Percentiles rank a stretch among this genome's conserved stretches.
Evolutionary conservation across 176 grass and related monocot genomes (phyloP).

Genomic region (Oryza glumipatula): DNA sequence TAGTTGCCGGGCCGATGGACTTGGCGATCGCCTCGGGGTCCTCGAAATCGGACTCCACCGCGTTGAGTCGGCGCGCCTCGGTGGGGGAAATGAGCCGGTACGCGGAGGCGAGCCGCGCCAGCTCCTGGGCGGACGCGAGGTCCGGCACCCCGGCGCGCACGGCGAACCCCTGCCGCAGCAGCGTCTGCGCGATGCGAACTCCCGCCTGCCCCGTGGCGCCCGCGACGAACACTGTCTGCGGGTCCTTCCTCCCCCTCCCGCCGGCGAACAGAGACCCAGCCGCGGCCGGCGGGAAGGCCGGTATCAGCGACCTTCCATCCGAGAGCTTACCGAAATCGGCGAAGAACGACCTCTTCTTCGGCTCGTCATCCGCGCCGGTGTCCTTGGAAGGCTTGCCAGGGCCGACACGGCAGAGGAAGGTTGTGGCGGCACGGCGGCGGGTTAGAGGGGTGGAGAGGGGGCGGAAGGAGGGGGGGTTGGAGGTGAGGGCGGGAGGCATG

Average conservation of each 20-base stretch:
- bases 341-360: slow-evolving; percentile 65
- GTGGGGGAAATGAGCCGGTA: slow-evolving; percentile 78
- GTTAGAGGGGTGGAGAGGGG: slow-evolving; percentile 38
- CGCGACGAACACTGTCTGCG: slow-evolving; percentile 77
- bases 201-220: slow-evolving; percentile 86
- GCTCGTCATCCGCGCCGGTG: slow-evolving; percentile 37
- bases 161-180: slow-evolving; percentile 75
- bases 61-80: slow-evolving; percentile 74
- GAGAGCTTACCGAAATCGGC: slow-evolving; percentile 63
- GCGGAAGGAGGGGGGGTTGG: slow-evolving; percentile 69
- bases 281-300: slow-evolving; percentile 49
- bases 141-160: slow-evolving; percentile 84
- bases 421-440: slow-evolving; percentile 38
- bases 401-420: slow-evolving; percentile 48
- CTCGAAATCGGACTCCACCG: slow-evolving; percentile 62
- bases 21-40: slow-evolving; percentile 85
- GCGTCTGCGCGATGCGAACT: slow-evolving; percentile 67
- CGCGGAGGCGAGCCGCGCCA: slow-evolving; percentile 64
- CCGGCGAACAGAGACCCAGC: slow-evolving; percentile 49
- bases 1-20: slow-evolving; percentile 84
- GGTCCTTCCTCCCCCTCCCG: slow-evolving; percentile 63
- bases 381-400: slow-evolving; percentile 43
- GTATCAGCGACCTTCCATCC: slow-evolving; percentile 64
- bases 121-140: slow-evolving; percentile 70
- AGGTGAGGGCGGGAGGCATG: slow-evolving; percentile 95